phyloP scores from a whole-genome alignment of 108 stramenopile species.

The Mayamaea pseudoterrestris region DNA sequence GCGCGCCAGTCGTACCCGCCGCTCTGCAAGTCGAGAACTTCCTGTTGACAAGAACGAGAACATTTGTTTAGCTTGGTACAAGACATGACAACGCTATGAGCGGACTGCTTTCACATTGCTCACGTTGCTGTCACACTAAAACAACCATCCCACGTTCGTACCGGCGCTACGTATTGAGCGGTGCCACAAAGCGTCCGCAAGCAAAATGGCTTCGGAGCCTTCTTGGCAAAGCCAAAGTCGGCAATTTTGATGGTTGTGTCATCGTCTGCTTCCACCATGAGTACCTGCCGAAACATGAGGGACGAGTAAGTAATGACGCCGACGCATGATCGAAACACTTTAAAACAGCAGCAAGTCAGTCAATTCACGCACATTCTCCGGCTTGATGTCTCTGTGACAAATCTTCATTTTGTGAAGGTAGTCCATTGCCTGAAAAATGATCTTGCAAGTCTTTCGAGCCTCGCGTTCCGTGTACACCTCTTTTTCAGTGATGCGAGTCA shows the following conservation, averaged over 20 bases:
- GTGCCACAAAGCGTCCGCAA: slow-evolving; percentile 66
- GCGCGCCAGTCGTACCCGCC: slow-evolving; percentile 44
- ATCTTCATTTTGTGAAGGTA: slow-evolving; percentile 74
- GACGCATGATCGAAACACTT: background rate
- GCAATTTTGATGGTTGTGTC: slow-evolving; percentile 86
- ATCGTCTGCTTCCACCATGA: slow-evolving; percentile 41
- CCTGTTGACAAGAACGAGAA: no score
- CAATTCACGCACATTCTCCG: slow-evolving; percentile 90
- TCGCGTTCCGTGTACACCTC: slow-evolving; percentile 90
- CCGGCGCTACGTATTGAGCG: slow-evolving; percentile 34
- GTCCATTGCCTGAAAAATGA: slow-evolving; percentile 74
- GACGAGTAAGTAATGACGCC: slow-evolving; percentile 4
- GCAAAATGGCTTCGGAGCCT: slow-evolving; percentile 41
- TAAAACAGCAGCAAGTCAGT: no score
- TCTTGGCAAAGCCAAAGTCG: slow-evolving; percentile 97
- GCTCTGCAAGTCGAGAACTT: slow-evolving; percentile 36
- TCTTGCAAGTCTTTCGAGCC: slow-evolving; percentile 77
- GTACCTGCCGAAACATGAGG: no score
- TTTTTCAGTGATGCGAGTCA: slow-evolving; percentile 91
- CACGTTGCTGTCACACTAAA: background rate
- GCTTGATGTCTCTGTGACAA: slow-evolving; percentile 87
- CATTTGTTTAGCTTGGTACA: no score
- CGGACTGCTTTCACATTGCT: no score
- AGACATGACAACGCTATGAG: no score
- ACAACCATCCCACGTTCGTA: background rate